Conservation (phyloP, 345 rosid species). For the Hirschfeldia incana region DNA sequence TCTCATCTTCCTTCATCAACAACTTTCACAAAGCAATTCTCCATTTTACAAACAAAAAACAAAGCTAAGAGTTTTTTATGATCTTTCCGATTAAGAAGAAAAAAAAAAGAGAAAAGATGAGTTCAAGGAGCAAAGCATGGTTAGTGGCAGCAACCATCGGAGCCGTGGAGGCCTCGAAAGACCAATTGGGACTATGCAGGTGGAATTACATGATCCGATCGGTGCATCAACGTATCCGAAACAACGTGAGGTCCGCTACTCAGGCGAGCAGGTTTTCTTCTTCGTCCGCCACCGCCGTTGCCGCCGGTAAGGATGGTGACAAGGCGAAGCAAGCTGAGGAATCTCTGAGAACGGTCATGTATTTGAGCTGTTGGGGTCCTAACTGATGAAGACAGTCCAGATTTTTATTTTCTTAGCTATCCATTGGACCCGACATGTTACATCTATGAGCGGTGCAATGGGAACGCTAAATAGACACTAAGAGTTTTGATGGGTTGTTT, state of each 20-base stretch:
- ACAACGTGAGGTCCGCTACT: slow-evolving; percentile 38
- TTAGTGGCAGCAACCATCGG: slow-evolving; percentile 57
- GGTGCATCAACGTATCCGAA: slow-evolving; percentile 37
- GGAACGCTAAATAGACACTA: neutral
- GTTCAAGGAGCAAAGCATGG: slow-evolving; percentile 47
- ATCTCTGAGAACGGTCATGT: slow-evolving; percentile 74
- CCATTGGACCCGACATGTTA: neutral
- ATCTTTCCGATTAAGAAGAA: neutral
- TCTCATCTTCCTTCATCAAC: slow-evolving; percentile 8
- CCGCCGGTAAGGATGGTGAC: slow-evolving; percentile 17
- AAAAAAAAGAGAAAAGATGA: slow-evolving; percentile 2
- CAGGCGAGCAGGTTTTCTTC: slow-evolving; percentile 39
- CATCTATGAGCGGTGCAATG: neutral
- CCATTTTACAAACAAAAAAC: neutral
- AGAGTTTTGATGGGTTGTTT: neutral
- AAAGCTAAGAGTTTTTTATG: neutral
- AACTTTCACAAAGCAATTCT: neutral
- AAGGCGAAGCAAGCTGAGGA: slow-evolving; percentile 61
- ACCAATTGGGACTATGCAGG: slow-evolving; percentile 51
- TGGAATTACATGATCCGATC: slow-evolving; percentile 51
- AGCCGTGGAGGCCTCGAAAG: slow-evolving; percentile 54
- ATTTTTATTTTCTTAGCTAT: neutral
- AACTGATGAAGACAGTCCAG: slow-evolving; percentile 20
- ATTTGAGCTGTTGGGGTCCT: slow-evolving; percentile 87
- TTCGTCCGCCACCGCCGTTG: slow-evolving; percentile 4